A percentile compares a stretch with the other conserved stretches of the same genome.
Conservation (phyloP, 2,329 filamentous ascomycete genomes). For the Neoarthrinium moseri region DNA sequence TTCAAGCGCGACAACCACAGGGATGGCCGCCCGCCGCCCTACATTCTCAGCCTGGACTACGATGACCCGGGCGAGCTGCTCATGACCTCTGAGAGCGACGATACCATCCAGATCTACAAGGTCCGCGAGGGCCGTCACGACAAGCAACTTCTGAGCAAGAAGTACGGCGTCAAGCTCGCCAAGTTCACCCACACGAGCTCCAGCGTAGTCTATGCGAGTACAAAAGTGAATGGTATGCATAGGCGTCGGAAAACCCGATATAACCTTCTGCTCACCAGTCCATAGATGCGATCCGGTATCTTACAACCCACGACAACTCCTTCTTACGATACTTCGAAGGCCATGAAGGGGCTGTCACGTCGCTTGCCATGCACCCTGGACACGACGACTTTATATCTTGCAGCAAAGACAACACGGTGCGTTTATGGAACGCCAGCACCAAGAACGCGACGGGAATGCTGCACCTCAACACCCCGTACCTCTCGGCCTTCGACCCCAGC, state of each 20-base stretch:
- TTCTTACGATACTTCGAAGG: conserved; percentile 97
- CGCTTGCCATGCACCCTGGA: conserved; percentile 78
- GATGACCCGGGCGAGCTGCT: conserved; percentile 92
- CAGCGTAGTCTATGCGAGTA: conserved; percentile 92
- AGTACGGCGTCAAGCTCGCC: conserved; percentile 92
- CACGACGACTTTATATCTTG: conserved; percentile 91
- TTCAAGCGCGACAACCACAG: conserved; percentile 59
- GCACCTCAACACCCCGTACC: conserved; percentile 75
- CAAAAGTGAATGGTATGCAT: conserved; percentile 78
- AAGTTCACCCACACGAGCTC: conserved; percentile 91
- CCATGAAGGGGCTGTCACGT: conserved; percentile 82
- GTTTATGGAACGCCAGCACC: conserved; percentile 84
- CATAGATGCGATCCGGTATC: conserved; percentile 77
- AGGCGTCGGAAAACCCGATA: not conserved
- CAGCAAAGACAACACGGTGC: conserved; percentile 85
- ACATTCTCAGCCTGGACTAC: conserved; percentile 90
- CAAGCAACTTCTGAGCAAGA: conserved; percentile 89
- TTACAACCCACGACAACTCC: conserved; percentile 90
- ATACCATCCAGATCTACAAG: conserved; percentile 94
- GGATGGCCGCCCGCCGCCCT: conserved; percentile 51
- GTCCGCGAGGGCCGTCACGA: conserved; percentile 86
- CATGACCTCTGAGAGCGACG: conserved; percentile 88
- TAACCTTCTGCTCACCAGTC: not conserved
- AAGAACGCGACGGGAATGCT: conserved; percentile 79
- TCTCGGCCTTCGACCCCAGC: conserved; percentile 88